Percentiles rank a stretch among this genome's conserved stretches.
phyloP scores from a whole-genome alignment of 305 asterid genomes.

The Fraxinus sp. region DNA sequence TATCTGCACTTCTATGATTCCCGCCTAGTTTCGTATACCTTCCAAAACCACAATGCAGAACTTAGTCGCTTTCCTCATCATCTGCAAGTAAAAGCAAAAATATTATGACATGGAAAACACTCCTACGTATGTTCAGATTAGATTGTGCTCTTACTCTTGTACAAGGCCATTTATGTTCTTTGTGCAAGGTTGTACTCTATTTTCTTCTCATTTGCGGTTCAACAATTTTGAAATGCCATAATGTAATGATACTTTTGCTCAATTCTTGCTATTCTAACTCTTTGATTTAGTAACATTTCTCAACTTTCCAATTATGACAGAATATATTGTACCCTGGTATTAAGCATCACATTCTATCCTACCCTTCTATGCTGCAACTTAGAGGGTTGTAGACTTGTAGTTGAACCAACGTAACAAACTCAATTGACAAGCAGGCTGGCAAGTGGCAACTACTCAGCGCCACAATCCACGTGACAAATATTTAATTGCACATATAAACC shows the following conservation, averaged over 20 bases:
- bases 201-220: not conserved
- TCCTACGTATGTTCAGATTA: not conserved
- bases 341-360: not conserved
- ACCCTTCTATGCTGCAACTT: slow-evolving; percentile 6
- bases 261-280: not conserved
- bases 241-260: not conserved
- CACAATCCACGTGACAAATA: not conserved
- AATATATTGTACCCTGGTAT: not conserved
- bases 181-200: slow-evolving; percentile 1
- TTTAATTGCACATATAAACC: not conserved
- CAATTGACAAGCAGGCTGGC: slow-evolving; percentile 7
- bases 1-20: slow-evolving; percentile 19
- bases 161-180: not conserved
- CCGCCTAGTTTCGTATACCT: slow-evolving; percentile 21
- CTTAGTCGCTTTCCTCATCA: slow-evolving; percentile 63
- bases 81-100: slow-evolving; percentile 40
- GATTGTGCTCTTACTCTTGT: not conserved
- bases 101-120: not conserved
- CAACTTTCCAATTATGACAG: not conserved
- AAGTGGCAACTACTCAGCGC: not conserved
- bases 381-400: not conserved
- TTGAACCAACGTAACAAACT: not conserved
- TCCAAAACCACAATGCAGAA: slow-evolving; percentile 18
- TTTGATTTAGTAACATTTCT: not conserved
- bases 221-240: not conserved